A percentile compares a stretch with the other conserved stretches of the same genome.
These are phyloP conservation scores for Eucalyptus melliodora DNA, from an alignment of 345 rosid species.

Conservation along the genomic window DNA sequence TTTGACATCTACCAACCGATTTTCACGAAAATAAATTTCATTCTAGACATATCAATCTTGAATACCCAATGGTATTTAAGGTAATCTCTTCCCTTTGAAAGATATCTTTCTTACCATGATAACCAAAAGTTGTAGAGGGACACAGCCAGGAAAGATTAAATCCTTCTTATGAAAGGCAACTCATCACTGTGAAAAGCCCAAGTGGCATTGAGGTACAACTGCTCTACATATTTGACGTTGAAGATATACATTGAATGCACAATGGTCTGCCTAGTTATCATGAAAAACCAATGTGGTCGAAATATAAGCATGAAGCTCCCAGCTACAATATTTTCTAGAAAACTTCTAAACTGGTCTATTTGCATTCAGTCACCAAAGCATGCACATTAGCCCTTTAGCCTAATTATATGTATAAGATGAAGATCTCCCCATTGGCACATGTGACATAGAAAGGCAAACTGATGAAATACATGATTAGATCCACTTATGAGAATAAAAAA, in stretches of 20 bases:
- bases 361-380: neutral
- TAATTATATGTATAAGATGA: neutral
- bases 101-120: neutral
- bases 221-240: neutral
- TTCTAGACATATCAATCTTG: neutral
- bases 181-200: neutral
- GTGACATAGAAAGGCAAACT: neutral
- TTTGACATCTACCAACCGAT: neutral
- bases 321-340: neutral
- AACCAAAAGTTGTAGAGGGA: neutral
- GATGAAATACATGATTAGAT: neutral
- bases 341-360: neutral
- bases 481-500: neutral
- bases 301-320: neutral
- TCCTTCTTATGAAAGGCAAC: neutral
- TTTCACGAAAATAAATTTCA: neutral
- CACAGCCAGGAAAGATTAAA: neutral
- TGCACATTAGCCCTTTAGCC: neutral
- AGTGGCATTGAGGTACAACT: neutral
- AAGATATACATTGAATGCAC: neutral
- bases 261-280: neutral
- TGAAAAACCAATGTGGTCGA: neutral
- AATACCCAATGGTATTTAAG: neutral
- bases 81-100: neutral
- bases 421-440: neutral